Evolutionary conservation across 805 yeast species (phyloP), one percentile per base, ranked within the genome.

Genomic region (Candida patagonica): DNA sequence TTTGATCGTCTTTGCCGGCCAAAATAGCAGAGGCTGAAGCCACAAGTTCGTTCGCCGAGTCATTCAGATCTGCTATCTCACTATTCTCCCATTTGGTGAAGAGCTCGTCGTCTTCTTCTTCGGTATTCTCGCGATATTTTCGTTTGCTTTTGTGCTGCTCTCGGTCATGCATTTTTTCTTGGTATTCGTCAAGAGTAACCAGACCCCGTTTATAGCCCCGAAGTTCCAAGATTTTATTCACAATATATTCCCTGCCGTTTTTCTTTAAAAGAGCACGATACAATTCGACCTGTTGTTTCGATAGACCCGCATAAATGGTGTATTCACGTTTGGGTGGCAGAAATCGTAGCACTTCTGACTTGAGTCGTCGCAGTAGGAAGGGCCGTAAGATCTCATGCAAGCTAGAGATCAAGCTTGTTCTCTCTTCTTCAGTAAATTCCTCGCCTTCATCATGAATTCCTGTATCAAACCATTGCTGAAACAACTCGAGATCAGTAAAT

Each of bases 391-490:
- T 87, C 0, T 92, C 77, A 56, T 89, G 98, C 44, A 89, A 63
- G 52, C 83, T 87, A 16, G 76, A 68, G 20, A 89, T 75, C 41
- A 89, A 63, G 25, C 35, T 26, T 6, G 21, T 15, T 16, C 35
- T 40, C 15, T 35, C 42, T n/a, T n/a, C n/a, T 8, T 21, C n/a
- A 7, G 35, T 32, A 6, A 12, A 16, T 9, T 32, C 24, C 9
- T 9, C 10, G 12, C 9, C 9, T 10, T 26, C 13, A 21, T 66
- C 70, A 8, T 63, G 63, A 20, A 50, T 38, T 74, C 21, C 38
- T 51, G 83, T 83, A 58, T 92, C 94, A 61, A 89, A 92, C 96
- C 97, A 89, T 54, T 79, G 81, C 57, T 89, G 94, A 55, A 89
- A 89, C 31, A 87, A 69, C 38, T 80, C 89, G 44, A 88, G 71